Percentiles rank a stretch among this genome's conserved stretches.
Conservation (phyloP, 2,329 filamentous ascomycete species). For the Gyromitra esculenta region DNA sequence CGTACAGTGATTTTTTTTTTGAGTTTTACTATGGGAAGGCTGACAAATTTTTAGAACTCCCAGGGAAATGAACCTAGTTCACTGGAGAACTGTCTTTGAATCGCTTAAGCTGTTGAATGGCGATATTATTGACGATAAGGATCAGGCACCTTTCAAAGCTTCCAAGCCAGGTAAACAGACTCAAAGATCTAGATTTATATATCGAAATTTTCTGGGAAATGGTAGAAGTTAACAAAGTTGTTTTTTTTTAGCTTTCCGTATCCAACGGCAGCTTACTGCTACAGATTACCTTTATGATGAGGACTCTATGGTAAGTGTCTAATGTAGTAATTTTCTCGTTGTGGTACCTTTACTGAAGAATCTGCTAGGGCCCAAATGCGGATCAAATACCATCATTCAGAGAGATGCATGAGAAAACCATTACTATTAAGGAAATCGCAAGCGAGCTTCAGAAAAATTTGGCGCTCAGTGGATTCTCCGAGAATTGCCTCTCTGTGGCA, state of each 20-base stretch:
- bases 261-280: background rate
- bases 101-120: background rate
- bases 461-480: background rate
- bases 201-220: too few species aligned
- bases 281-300: background rate
- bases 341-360: background rate
- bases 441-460: background rate
- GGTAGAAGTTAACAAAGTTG: too few species aligned
- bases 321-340: background rate
- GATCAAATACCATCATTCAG: slow-evolving; percentile 3
- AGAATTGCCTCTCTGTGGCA: background rate
- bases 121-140: background rate
- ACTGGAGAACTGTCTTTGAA: slow-evolving; percentile 1
- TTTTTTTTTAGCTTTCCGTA: background rate
- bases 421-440: background rate
- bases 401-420: background rate
- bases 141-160: background rate
- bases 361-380: background rate
- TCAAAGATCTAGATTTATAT: too few species aligned
- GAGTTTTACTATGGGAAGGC: background rate
- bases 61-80: background rate
- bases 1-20: background rate
- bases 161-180: slow-evolving; percentile 5
- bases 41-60: background rate
- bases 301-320: slow-evolving; percentile 4